Evolutionary conservation across 305 asterid species (phyloP), one percentile per base, ranked within the genome.

Genomic region (Plantago coronopus): DNA sequence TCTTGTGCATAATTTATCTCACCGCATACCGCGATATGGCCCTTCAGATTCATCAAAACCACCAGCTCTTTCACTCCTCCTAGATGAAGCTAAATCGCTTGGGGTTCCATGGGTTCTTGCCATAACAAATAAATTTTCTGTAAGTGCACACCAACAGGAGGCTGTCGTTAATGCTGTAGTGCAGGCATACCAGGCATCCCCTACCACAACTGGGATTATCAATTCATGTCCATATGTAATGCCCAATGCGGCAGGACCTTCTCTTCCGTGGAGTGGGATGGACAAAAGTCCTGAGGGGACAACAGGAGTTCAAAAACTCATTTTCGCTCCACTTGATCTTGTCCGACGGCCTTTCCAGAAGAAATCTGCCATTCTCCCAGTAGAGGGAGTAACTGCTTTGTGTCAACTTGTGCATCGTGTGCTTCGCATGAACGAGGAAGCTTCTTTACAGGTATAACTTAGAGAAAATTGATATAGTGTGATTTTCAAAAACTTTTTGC

Each of bases 91-190:
- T 43, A 94, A 89, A 73, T 87, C 96, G 58, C 83, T 89, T 19
- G 97, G 96, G 50, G 77, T 87, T 56, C 99, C 99, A 42, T 94
- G 97, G 96, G 81, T 87, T 64, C 97, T 94, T 51, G 96, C 95
- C 54, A 72, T 94, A 64, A 94, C 97, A 47, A 89, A 94, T 83
- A 89, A 87, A 64, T 94, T 87, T 69, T 94, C 99, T 20, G 99
- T 94, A 59, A 94, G 99, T 27, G 99, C 99, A 17, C 94, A 94
- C 74, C 95, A 85, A 79, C 97, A 94, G 64, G 89, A 79, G 75
- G 73, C 85, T 55, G 88, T 89, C 48, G 81, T 94, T 59, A 79
- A 78, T 65, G 80, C 85, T 44, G 95, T 84, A 47, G 57, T 94
- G 57, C 84, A 85, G 73, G 96, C 95, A 68, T 89, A 94, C 76